Base-by-base conservation (phyloP, 2,329 filamentous ascomycete species). In the Fusarium sp. region DNA sequence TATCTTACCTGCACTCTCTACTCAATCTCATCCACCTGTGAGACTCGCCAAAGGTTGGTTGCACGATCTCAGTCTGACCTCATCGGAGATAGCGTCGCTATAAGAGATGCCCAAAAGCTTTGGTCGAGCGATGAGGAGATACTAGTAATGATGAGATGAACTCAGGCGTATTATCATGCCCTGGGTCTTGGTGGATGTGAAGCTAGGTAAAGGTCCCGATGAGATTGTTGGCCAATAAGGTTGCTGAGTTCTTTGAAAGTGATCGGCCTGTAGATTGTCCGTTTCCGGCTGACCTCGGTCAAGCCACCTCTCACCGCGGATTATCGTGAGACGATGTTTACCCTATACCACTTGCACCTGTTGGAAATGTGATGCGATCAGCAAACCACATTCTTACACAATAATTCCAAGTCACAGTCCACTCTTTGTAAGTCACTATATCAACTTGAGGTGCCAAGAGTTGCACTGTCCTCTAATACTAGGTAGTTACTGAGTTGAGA, bases 201-300 rank as follows among this genome's bases (percentile, higher is more conserved):
- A 68, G 56, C 55, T 55, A 55, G 57, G 25, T 38, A 13, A 48
- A 54, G 56, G 58, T 56, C 42, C 54, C 54, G 62, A 67, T 64
- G 67, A 58, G 53, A 55, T 55, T 55, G 62, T 51, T 49, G 38
- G 40, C 67, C 67, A 70, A 70, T 70, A 41, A 70, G 53, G 57
- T 52, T 25, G 43, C 44, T 22, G 47, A 41, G 41, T 47, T 40
- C 31, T 24, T 38, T 36, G 7, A 15, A 47, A 51, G 26, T 9
- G 36, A 47, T 48, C 59, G 67, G 67, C 44, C 24, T 44, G 45
- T 47, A 59, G 60, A 70, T 70, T 70, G 58, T 69, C 67, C 67
- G 67, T 47, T 61, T 51, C 67, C 67, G 62, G 46, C 15, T 41
- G 13, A 43, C 44, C 44, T 40, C 22, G 19, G 48, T 54, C 28